Percentiles rank a stretch among this genome's conserved stretches.
These are phyloP conservation scores for Metschnikowia lunata DNA, from an alignment of 805 yeast species.

Conservation along the genomic window DNA sequence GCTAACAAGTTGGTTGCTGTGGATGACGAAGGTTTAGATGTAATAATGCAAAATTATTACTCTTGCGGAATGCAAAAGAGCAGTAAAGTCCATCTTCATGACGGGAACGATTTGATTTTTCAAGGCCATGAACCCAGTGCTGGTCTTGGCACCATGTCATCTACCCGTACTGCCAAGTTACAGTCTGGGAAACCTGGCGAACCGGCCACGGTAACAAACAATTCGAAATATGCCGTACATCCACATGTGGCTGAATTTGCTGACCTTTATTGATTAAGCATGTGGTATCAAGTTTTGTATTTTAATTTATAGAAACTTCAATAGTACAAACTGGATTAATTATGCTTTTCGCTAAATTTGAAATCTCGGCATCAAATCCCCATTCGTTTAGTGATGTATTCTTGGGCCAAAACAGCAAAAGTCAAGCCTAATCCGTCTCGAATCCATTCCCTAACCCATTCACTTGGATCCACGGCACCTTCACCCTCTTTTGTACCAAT, in stretches of 20 bases:
- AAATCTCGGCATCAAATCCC: constrained; percentile 37
- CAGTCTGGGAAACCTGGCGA: too few relatives aligned
- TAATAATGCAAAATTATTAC: constrained; percentile 39
- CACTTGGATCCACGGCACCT: constrained; percentile 33
- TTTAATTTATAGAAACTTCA: not conserved
- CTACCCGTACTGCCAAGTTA: not conserved
- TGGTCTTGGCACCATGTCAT: constrained; percentile 1
- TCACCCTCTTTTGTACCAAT: constrained; percentile 19
- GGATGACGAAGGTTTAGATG: constrained; percentile 39
- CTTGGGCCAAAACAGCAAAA: constrained; percentile 85
- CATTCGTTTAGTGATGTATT: constrained; percentile 88
- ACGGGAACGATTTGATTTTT: constrained; percentile 9
- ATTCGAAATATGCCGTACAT: constrained; percentile 23
- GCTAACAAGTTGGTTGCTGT: constrained; percentile 52
- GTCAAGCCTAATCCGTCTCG: constrained; percentile 63
- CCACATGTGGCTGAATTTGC: constrained; percentile 45
- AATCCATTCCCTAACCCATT: constrained; percentile 45
- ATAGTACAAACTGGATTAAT: not conserved
- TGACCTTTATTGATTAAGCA: constrained; percentile 31
- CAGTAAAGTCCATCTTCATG: constrained; percentile 12
- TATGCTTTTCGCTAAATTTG: not conserved
- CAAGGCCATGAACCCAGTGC: constrained; percentile 1
- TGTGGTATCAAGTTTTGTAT: not conserved
- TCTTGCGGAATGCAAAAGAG: constrained; percentile 19
- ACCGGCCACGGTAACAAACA: constrained; percentile 8